These are phyloP conservation scores for Senna tora DNA, from an alignment of 306 rosid genomes.

Conservation along the genomic window DNA sequence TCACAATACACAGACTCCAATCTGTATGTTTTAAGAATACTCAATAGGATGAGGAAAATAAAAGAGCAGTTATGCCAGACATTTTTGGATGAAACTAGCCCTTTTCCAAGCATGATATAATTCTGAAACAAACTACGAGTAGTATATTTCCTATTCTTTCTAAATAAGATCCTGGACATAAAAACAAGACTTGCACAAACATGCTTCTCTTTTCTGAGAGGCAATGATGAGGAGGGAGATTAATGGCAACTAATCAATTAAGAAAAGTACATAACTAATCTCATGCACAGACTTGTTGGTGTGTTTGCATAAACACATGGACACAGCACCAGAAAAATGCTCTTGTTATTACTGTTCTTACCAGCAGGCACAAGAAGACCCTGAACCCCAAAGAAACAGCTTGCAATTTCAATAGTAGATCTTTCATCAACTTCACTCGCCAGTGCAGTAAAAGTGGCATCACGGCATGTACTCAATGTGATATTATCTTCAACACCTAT, in stretches of 20 bases:
- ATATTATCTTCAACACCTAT: constrained; percentile 72
- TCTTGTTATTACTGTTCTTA: constrained; percentile 37
- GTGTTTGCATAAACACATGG: constrained; percentile 23
- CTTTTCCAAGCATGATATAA: constrained; percentile 15
- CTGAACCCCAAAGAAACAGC: constrained; percentile 92
- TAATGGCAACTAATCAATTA: constrained; percentile 17
- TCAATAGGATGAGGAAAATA: not conserved
- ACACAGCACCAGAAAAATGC: constrained; percentile 13
- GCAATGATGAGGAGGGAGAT: constrained; percentile 11
- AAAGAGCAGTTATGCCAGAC: constrained; percentile 6
- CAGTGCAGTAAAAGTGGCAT: constrained; percentile 83
- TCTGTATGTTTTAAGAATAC: constrained; percentile 4
- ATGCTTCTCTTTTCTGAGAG: constrained; percentile 4
- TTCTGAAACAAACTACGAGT: constrained; percentile 11
- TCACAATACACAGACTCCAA: constrained; percentile 24
- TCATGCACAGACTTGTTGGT: constrained; percentile 12
- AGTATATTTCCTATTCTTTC: constrained; percentile 14
- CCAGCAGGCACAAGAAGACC: constrained; percentile 69
- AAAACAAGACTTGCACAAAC: constrained; percentile 13
- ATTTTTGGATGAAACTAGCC: constrained; percentile 1
- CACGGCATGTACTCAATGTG: constrained; percentile 87
- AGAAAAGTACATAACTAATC: constrained; percentile 3
- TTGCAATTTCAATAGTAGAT: constrained; percentile 73
- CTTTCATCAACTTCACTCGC: constrained; percentile 74
- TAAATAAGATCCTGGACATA: constrained; percentile 3